Evolutionary conservation across 2,329 filamentous ascomycete genomes (phyloP).

Genomic region (Penicillium aurantiogriseum): DNA sequence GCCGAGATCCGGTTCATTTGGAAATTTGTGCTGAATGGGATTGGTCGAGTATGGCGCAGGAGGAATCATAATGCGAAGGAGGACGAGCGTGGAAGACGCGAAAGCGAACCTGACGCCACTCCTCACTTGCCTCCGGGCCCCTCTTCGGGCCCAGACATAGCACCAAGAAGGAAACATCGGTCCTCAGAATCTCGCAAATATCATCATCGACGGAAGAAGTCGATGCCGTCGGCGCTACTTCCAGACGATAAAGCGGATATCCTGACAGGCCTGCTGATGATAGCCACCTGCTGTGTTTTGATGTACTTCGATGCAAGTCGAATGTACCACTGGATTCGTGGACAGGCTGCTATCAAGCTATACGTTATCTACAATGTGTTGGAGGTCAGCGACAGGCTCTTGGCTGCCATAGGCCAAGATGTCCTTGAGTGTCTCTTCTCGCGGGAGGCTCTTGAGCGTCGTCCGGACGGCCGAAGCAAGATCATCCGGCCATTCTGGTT

Average conservation of each 20-base stretch:
- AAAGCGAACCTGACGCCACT: slow-evolving; percentile 22
- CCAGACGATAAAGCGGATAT: slow-evolving; percentile 94
- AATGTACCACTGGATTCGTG: slow-evolving; percentile 97
- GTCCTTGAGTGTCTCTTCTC: slow-evolving; percentile 95
- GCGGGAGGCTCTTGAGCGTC: slow-evolving; percentile 83
- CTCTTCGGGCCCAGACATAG: slow-evolving; percentile 16
- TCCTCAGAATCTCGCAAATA: slow-evolving; percentile 44
- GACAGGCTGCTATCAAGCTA: slow-evolving; percentile 93
- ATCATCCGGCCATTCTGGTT: slow-evolving; percentile 84
- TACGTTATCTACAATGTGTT: slow-evolving; percentile 99
- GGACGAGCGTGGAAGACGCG: slow-evolving; percentile 14
- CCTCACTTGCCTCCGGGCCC: slow-evolving; percentile 16
- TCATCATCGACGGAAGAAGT: slow-evolving; percentile 70
- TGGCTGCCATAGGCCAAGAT: slow-evolving; percentile 91
- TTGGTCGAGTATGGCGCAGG: slow-evolving; percentile 75
- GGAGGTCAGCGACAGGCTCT: slow-evolving; percentile 81
- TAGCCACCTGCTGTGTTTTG: slow-evolving; percentile 78
- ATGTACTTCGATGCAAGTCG: slow-evolving; percentile 92
- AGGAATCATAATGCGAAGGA: slow-evolving; percentile 33
- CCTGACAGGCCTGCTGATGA: slow-evolving; percentile 82
- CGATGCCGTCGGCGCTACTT: slow-evolving; percentile 77
- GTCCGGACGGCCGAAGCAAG: slow-evolving; percentile 85
- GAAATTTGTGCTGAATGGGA: slow-evolving; percentile 74
- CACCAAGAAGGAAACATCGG: slow-evolving; percentile 28
- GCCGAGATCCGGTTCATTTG: slow-evolving; percentile 71